Base-by-base conservation (phyloP, 352 stramenopile genomes). In the Thalassiosira mediterranea region DNA sequence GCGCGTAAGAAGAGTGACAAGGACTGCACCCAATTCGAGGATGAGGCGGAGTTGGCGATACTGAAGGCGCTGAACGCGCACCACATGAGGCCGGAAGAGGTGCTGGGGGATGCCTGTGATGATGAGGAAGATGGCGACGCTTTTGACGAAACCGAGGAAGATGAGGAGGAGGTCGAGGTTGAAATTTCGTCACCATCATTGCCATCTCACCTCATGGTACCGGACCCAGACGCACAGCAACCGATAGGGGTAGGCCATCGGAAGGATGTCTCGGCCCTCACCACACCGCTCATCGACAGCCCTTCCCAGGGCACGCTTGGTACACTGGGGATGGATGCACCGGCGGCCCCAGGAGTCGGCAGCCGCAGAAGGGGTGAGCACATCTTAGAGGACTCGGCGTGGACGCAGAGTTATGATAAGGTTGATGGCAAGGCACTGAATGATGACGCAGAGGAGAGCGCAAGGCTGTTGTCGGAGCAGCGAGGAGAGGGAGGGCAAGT, bases 1-100 rank as follows among this genome's bases (percentile, higher is more conserved):
- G n/a, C n/a, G 13, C 7, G 7, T 7, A 52, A 52, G 44, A 52
- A 52, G 44, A 25, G 44, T 5, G 5, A 46, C 13, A 62, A 67
- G 60, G 44, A 74, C 32, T 15, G 42, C 0, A 70, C 61, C 38
- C 67, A 83, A 64, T 83, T 83, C 34, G 67, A 75, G 46, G 54
- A 79, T 51, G 75, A 83, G 49, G 75, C 69, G n/a, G 68, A 83
- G 29, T n/a, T 61, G 29, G 67, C 61, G 1, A 83, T 83, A 49
- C 31, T 83, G 0, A 32, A 61, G 21, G 75, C 75, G 10, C 21
- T 83, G 28, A 56, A 65, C 2, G 34, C n/a, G 11, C 31, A 78
- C 34, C 54, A 69, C 42, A 54, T 74, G 19, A 15, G 23, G 10
- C 23, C 21, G 23, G 15, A 8, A n/a, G 11, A 40, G 19, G 4